These are phyloP conservation scores for Baorangia bicolor DNA, from an alignment of 768 basidiomycete species.

Conservation along the genomic window DNA sequence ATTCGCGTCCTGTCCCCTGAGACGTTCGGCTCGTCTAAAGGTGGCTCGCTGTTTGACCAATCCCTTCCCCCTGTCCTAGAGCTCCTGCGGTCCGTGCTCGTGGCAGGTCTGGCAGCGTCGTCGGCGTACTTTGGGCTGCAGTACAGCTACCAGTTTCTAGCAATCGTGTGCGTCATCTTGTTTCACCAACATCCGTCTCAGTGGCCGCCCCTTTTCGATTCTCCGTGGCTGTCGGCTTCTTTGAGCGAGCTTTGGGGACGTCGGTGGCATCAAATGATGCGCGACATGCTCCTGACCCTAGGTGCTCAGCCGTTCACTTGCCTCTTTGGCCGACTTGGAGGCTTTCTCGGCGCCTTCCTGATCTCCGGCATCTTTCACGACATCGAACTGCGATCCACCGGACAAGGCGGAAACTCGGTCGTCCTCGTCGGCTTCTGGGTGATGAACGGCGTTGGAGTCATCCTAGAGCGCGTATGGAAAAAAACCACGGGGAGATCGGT, in stretches of 20 bases:
- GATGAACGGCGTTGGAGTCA: constrained; percentile 52
- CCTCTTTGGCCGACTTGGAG: constrained; percentile 49
- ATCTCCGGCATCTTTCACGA: constrained; percentile 60
- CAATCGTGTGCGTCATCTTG: constrained; percentile 45
- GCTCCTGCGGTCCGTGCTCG: constrained; percentile 40
- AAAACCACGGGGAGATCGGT: constrained; percentile 41
- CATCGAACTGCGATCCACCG: constrained; percentile 54
- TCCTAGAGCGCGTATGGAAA: constrained; percentile 50
- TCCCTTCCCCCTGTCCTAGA: constrained; percentile 32
- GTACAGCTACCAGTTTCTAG: constrained; percentile 37
- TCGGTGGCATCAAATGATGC: constrained; percentile 68
- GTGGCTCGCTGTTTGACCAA: constrained; percentile 37
- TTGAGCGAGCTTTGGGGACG: constrained; percentile 60
- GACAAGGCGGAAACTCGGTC: constrained; percentile 43
- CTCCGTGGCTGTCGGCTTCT: constrained; percentile 57
- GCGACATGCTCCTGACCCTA: constrained; percentile 51
- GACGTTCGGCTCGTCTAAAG: constrained; percentile 35
- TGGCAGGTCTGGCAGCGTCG: constrained; percentile 44
- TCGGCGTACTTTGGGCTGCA: constrained; percentile 47
- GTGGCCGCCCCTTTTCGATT: constrained; percentile 63
- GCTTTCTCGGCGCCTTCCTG: constrained; percentile 56
- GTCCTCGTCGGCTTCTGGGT: constrained; percentile 51
- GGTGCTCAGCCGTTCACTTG: constrained; percentile 45
- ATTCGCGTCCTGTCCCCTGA: constrained; percentile 36
- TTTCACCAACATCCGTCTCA: constrained; percentile 47